Base-by-base conservation (phyloP, 805 yeast species). In the Saccharomyces paradoxus region DNA sequence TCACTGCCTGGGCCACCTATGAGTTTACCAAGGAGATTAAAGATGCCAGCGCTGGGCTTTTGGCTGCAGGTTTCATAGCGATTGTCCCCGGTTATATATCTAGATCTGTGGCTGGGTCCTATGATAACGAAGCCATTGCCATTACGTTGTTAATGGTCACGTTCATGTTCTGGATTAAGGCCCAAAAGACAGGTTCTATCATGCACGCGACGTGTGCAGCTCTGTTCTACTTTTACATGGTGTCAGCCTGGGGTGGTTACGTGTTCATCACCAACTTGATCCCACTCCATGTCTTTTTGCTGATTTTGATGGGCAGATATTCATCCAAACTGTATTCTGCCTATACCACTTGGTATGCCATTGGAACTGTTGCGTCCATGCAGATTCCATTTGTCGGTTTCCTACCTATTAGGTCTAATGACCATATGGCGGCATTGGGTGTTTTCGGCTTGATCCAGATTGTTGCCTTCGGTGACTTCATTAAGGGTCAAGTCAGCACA, bases 201-300 rank as follows among this genome's bases (percentile, higher is more conserved):
- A 79, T 88, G 60, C 89, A 84, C 77, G 94, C 89, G 10, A 77
- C 92, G 2, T 74, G 86, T 62, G 83, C 97, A 29, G 96, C 99
- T 1, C 69, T 89, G 32, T 86, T 84, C 64, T 94, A 95, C 76
- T 94, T 95, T 73, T 94, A 94, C 78, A 94, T 94, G 99, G 99
- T 94, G 52, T 84, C 96, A 50, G 99, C 99, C 12, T 91, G 99
- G 97, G 99, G 99, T 77, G 99, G 99, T 28, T 94, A 94, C 69
- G 99, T 95, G 52, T 94, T 94, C 77, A 95, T 94, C 74, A 94
- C 99, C 56, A 94, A 94, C 75, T 83, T 95, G 78, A 89, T 94
- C 64, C 99, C 99, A 49, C 77, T 94, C 63, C 99, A 94, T 70
- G 90, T 91, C 27, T 91, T 94, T 67, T 91, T 89, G 50, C 77